phyloP scores from a whole-genome alignment of 306 rosid species.

The Quercus bicolor region DNA sequence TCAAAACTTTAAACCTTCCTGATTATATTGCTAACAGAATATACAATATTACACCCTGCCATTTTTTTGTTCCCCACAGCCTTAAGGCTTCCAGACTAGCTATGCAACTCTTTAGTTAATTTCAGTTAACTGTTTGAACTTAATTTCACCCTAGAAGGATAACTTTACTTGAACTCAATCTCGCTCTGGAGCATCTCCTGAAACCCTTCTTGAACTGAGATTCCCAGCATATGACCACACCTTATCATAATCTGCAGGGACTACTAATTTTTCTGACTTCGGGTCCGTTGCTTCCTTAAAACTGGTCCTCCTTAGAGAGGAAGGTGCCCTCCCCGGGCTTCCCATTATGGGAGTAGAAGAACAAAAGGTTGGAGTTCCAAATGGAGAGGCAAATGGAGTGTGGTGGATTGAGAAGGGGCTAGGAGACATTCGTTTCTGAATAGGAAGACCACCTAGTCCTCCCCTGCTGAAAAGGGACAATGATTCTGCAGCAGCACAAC shows the following conservation, averaged over 20 bases:
- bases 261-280: slow-evolving; percentile 41
- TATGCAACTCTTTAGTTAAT: slow-evolving; percentile 8
- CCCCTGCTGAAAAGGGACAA: slow-evolving; percentile 60
- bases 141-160: slow-evolving; percentile 2
- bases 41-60: slow-evolving; percentile 26
- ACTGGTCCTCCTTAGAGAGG: slow-evolving; percentile 34
- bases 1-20: slow-evolving; percentile 38
- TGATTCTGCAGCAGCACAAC: slow-evolving; percentile 64
- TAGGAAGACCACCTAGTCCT: slow-evolving; percentile 73
- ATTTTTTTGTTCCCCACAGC: neutral
- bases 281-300: slow-evolving; percentile 28
- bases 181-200: slow-evolving; percentile 78
- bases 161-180: slow-evolving; percentile 33
- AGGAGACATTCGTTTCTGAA: slow-evolving; percentile 85
- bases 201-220: slow-evolving; percentile 63
- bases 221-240: slow-evolving; percentile 80
- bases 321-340: slow-evolving; percentile 59
- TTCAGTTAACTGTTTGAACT: slow-evolving; percentile 4
- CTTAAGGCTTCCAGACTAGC: slow-evolving; percentile 5
- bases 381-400: slow-evolving; percentile 75
- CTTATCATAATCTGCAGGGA: slow-evolving; percentile 52
- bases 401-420: slow-evolving; percentile 91
- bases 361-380: slow-evolving; percentile 76
- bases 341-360: slow-evolving; percentile 68
- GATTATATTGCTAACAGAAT: slow-evolving; percentile 44